Evolutionary conservation across 169 alveolate genomes (phyloP).

Genomic region (Cryptosporidium meleagridis): DNA sequence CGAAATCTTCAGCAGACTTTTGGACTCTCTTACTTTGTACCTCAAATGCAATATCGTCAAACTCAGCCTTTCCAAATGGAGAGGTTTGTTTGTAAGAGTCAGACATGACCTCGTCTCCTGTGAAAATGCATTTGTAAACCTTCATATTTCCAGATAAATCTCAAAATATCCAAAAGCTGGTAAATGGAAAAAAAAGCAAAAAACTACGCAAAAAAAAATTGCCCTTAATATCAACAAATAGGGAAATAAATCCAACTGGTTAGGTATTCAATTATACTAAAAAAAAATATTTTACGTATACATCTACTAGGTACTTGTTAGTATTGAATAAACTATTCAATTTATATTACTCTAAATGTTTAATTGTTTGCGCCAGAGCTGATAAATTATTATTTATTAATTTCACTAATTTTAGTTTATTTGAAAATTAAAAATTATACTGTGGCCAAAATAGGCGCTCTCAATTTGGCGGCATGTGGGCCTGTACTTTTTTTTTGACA

Average conservation of each 20-base stretch:
- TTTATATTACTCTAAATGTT: background rate
- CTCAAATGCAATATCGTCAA: slow-evolving; percentile 89
- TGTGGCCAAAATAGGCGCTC: background rate
- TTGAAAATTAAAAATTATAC: background rate
- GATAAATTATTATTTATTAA: background rate
- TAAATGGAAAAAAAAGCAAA: background rate
- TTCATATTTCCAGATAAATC: slow-evolving; percentile 37
- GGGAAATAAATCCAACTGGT: background rate
- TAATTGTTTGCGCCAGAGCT: background rate
- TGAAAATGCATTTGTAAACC: slow-evolving; percentile 89
- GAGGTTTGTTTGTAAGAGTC: slow-evolving; percentile 88
- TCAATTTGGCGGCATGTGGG: background rate
- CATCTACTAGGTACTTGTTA: background rate
- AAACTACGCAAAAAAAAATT: background rate
- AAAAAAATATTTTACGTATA: background rate
- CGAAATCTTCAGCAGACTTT: slow-evolving; percentile 91
- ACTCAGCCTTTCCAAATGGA: slow-evolving; percentile 87
- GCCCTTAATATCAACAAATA: background rate
- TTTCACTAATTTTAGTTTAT: background rate
- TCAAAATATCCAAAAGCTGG: slow-evolving; percentile 13
- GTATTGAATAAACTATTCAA: background rate
- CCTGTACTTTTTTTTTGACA: background rate
- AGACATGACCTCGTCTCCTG: slow-evolving; percentile 92
- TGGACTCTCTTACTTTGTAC: slow-evolving; percentile 87
- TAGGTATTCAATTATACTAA: background rate